A percentile compares a stretch with the other conserved stretches of the same genome.
phyloP scores from a whole-genome alignment of 2,329 filamentous ascomycete genomes.

The Scedosporium minutisporum region DNA sequence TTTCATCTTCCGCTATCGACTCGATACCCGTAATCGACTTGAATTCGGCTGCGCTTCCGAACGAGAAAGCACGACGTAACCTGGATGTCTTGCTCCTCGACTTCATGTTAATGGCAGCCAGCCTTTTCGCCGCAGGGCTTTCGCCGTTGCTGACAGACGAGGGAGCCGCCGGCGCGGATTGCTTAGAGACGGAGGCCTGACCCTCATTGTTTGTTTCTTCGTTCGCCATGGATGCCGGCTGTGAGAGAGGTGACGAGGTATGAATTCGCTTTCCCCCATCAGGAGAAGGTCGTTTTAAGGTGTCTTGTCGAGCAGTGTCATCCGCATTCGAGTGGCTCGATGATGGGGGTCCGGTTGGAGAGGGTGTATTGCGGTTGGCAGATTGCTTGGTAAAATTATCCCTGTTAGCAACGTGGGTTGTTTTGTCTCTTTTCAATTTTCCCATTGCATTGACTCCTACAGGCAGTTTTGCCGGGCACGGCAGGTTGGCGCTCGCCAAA shows the following conservation, averaged over 20 bases:
- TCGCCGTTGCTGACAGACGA: conserved; percentile 23
- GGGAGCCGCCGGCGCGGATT: conserved; percentile 19
- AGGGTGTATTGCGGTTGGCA: conserved; percentile 47
- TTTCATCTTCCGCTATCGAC: conserved; percentile 23
- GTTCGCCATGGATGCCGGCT: conserved; percentile 54
- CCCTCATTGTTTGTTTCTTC: conserved; percentile 37
- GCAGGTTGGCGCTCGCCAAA: conserved; percentile 1
- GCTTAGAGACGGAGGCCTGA: conserved; percentile 16
- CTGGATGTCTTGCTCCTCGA: conserved; percentile 79
- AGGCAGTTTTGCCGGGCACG: background rate
- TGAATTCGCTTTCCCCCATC: conserved; percentile 56
- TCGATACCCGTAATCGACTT: conserved; percentile 63
- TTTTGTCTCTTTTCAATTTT: background rate
- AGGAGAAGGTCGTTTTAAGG: conserved; percentile 49
- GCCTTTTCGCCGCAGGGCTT: conserved; percentile 72
- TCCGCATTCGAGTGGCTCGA: conserved; percentile 13
- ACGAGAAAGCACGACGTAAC: conserved; percentile 86
- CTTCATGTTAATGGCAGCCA: conserved; percentile 78
- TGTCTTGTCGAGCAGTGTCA: conserved; percentile 29
- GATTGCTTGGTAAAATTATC: conserved; percentile 32
- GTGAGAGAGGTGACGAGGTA: conserved; percentile 66
- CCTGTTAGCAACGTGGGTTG: conserved; percentile 35
- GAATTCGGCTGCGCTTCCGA: conserved; percentile 89
- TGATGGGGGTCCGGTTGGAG: conserved; percentile 45
- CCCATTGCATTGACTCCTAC: background rate